These are phyloP conservation scores for Peronospora belbahrii DNA, from an alignment of 352 stramenopile genomes.

Conservation along the genomic window DNA sequence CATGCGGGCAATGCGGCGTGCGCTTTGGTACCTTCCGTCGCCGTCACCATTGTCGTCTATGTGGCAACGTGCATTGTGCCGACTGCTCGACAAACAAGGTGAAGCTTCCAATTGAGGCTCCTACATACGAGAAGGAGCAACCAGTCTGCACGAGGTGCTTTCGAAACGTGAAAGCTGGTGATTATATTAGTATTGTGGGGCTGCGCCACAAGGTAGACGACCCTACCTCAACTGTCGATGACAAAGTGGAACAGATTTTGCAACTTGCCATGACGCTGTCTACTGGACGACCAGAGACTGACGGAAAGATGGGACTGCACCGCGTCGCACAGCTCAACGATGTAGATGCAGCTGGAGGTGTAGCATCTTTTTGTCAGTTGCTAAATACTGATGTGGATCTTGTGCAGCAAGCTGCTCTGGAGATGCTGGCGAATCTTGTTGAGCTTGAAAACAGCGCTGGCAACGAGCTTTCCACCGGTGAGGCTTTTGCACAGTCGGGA, in stretches of 20 bases:
- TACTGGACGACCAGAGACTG: conserved; percentile 50
- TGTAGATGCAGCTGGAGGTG: conserved; percentile 67
- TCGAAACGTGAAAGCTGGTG: conserved; percentile 55
- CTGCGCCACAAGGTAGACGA: conserved; percentile 53
- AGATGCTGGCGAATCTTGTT: conserved; percentile 74
- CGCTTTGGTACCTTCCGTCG: conserved; percentile 72
- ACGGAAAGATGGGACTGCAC: conserved; percentile 58
- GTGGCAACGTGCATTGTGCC: conserved; percentile 60
- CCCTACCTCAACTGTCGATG: conserved; percentile 25
- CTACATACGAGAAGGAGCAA: conserved; percentile 61
- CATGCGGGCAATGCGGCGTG: conserved; percentile 56
- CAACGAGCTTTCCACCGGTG: conserved; percentile 53
- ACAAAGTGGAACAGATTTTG: conserved; percentile 65
- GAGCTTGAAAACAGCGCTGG: conserved; percentile 64
- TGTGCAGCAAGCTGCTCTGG: conserved; percentile 46
- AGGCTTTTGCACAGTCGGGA: conserved; percentile 58
- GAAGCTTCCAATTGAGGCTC: conserved; percentile 48
- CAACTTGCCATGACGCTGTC: conserved; percentile 54
- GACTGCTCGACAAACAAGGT: conserved; percentile 72
- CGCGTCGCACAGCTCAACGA: conserved; percentile 80
- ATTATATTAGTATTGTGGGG: conserved; percentile 72
- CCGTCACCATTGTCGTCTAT: conserved; percentile 71
- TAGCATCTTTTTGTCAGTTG: conserved; percentile 64
- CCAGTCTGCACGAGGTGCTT: conserved; percentile 67
- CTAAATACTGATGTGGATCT: conserved; percentile 45